Evolutionary conservation across 805 yeast species (phyloP).

Genomic region (Suhomyces xylopsoci): DNA sequence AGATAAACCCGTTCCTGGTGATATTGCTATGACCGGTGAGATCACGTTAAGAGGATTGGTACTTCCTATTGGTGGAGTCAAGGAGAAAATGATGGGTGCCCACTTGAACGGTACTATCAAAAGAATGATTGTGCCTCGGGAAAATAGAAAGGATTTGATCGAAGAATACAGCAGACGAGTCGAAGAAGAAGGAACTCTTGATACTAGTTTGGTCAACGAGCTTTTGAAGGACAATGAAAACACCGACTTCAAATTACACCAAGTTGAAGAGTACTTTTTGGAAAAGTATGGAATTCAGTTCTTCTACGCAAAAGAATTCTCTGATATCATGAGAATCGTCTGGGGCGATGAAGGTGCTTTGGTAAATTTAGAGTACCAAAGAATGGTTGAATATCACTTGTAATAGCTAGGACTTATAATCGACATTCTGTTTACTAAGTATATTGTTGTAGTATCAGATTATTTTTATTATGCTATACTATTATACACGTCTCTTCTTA

Average conservation of each 20-base stretch:
- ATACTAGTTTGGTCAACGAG: conserved; percentile 27
- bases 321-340: conserved; percentile 70
- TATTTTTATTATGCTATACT: neutral
- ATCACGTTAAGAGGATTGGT: conserved; percentile 76
- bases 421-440: too few species aligned
- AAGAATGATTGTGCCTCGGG: conserved; percentile 65
- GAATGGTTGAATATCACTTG: conserved; percentile 31
- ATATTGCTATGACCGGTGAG: conserved; percentile 84
- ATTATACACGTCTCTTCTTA: conserved; percentile 28
- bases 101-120: conserved; percentile 59
- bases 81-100: conserved; percentile 76
- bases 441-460: too few species aligned
- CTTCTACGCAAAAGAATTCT: conserved; percentile 68
- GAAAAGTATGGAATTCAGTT: conserved; percentile 58
- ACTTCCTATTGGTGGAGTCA: conserved; percentile 78
- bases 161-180: conserved; percentile 46
- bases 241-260: conserved; percentile 26
- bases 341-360: conserved; percentile 51
- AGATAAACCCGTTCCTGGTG: conserved; percentile 42
- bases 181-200: conserved; percentile 25
- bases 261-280: conserved; percentile 47
- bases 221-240: conserved; percentile 36
- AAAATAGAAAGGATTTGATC: conserved; percentile 66
- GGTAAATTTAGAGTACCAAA: conserved; percentile 21
- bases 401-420: conserved; percentile 1